Conservation (phyloP, 2,329 filamentous ascomycete genomes). For the Lasiodiplodia hormozganensis region DNA sequence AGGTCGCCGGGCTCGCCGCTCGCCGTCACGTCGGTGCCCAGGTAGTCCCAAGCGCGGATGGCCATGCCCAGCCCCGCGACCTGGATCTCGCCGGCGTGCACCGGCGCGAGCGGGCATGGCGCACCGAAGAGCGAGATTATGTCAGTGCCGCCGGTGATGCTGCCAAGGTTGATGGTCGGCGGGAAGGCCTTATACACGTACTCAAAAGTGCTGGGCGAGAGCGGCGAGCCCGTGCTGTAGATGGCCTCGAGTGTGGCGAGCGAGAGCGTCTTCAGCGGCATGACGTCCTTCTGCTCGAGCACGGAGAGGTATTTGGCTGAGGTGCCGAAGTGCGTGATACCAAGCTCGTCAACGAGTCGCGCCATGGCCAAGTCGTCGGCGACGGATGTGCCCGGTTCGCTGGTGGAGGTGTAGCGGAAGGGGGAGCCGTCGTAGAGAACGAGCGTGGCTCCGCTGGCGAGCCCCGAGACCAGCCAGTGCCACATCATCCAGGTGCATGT, state of each 20-base stretch:
- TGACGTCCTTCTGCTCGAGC: constrained; percentile 78
- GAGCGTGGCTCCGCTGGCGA: constrained; percentile 82
- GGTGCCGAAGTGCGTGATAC: constrained; percentile 92
- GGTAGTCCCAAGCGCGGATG: constrained; percentile 57
- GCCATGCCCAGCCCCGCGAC: constrained; percentile 59
- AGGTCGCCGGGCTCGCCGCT: constrained; percentile 82
- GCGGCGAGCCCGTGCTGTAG: constrained; percentile 90
- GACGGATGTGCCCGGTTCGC: constrained; percentile 56
- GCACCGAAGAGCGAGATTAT: constrained; percentile 95
- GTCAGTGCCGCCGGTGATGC: constrained; percentile 95
- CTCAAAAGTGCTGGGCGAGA: constrained; percentile 90
- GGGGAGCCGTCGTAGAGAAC: constrained; percentile 93
- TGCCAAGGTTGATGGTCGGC: constrained; percentile 79
- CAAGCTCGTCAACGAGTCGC: constrained; percentile 77
- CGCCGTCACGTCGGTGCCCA: constrained; percentile 63
- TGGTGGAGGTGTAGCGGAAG: constrained; percentile 62
- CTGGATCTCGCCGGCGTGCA: constrained; percentile 60
- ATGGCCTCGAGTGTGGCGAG: constrained; percentile 73
- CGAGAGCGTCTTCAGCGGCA: constrained; percentile 64
- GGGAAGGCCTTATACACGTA: constrained; percentile 90
- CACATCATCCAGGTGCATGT: constrained; percentile 99
- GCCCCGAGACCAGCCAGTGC: constrained; percentile 91
- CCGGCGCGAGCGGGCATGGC: constrained; percentile 65
- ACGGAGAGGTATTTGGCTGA: constrained; percentile 92
- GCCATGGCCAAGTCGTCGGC: constrained; percentile 83